phyloP scores from a whole-genome alignment of 2,329 filamentous ascomycete species.

The Magnaporthiopsis incrustans region DNA sequence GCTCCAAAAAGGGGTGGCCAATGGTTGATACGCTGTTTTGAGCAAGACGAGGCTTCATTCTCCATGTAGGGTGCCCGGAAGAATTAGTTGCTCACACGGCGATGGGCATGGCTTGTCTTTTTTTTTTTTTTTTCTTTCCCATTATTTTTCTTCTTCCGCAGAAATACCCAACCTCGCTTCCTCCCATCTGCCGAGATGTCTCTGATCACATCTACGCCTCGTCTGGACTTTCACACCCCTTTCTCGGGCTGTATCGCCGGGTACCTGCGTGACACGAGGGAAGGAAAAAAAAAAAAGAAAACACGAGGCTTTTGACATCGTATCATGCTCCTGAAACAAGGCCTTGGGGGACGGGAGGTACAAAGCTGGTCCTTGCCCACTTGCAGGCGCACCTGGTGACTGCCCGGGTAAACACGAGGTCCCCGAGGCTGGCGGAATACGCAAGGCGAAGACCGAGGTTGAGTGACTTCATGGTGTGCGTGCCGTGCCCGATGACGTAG shows the following conservation, averaged over 20 bases:
- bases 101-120: too few species aligned
- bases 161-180: background rate
- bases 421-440: background rate
- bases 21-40: too few species aligned
- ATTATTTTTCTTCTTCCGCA: background rate
- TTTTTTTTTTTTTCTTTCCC: too few species aligned
- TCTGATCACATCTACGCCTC: background rate
- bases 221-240: background rate
- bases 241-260: background rate
- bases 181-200: background rate
- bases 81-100: too few species aligned
- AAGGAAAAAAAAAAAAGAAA: background rate
- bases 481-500: background rate
- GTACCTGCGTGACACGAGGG: background rate
- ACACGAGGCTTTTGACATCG: background rate
- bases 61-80: too few species aligned
- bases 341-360: background rate
- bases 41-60: too few species aligned
- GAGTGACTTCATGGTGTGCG: background rate
- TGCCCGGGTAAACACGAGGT: background rate
- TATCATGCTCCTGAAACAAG: background rate
- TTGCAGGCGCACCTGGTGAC: background rate
- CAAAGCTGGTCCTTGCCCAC: background rate
- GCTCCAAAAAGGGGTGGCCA: too few species aligned
- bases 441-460: background rate